Evolutionary conservation across 495 filamentous ascomycete species (phyloP), one percentile per base, ranked within the genome.

Genomic region (Talaromyces borbonicus): DNA sequence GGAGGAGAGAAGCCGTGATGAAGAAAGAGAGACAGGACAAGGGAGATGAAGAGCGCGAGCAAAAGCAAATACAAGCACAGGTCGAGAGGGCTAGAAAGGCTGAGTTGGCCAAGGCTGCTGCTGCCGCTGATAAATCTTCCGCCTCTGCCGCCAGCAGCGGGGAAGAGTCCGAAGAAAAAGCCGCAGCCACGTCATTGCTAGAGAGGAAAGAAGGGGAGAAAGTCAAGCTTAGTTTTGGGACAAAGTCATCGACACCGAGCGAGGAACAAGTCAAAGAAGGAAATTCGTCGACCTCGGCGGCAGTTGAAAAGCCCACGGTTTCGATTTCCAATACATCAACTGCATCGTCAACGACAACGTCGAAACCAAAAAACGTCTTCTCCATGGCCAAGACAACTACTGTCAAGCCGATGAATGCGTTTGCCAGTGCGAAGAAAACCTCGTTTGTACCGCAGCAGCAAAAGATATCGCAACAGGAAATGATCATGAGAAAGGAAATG

Each of bases 41-140:
- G 53, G 90, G 87, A 1, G 89, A 95, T 54, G 93, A 95, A 60
- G 84, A 93, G 58, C 62, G 86, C 44, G 92, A 97, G 62, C 83
- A 88, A 63, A 75, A 67, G 54, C 56, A 84, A 59, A 82, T 99
- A 37, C 71, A 69, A 62, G 80, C 83, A 50, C 90, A 96, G 71
- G 80, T 96, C 11, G 72, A 77, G 57, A 65, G 83, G 50, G 93
- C 92, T n/a, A 65, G 71, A 9, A 62, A 61, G 14, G 59, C 51
- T 19, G 65, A 62, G 16, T 65, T 62, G 46, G 68, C 72, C 43
- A 56, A 67, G 29, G 71, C 73, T 12, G 72, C 72, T 3, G 54
- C 63, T 15, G 56, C 61, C 18, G 48, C 52, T 16, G 65, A 68
- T 49, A 67, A 58, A n/a, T 49, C 65, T 58, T 48, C 73, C 46